Conservation (phyloP, 2,329 filamentous ascomycete species). For the Aspergillus fructus region DNA sequence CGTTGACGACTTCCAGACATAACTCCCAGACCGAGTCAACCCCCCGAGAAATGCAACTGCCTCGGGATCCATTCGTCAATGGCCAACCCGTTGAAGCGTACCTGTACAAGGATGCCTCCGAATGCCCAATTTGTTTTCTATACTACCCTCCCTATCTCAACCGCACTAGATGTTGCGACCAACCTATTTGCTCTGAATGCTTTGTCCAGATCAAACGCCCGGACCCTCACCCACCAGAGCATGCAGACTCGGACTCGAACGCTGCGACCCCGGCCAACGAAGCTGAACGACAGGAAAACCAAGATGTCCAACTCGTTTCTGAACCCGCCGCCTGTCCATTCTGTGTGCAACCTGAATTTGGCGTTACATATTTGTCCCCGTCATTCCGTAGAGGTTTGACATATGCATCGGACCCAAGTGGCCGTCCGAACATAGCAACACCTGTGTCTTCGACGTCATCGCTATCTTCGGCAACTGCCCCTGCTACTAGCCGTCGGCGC, state of each 20-base stretch:
- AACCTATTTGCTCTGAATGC: constrained; percentile 95
- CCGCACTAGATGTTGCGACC: constrained; percentile 90
- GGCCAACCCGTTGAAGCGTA: constrained; percentile 92
- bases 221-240: constrained; percentile 85
- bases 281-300: constrained; percentile 31
- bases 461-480: constrained; percentile 58
- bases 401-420: constrained; percentile 58
- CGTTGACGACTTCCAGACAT: constrained; percentile 73
- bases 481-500: constrained; percentile 51
- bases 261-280: constrained; percentile 31
- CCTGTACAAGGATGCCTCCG: constrained; percentile 83
- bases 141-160: constrained; percentile 95
- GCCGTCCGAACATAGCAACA: constrained; percentile 56
- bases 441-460: constrained; percentile 88
- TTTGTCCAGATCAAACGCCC: constrained; percentile 98
- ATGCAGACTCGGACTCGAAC: constrained; percentile 53
- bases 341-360: constrained; percentile 91
- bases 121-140: constrained; percentile 96
- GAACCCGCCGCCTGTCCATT: constrained; percentile 93
- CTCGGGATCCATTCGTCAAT: constrained; percentile 83
- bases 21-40: constrained; percentile 68
- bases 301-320: constrained; percentile 70
- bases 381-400: constrained; percentile 81
- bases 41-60: constrained; percentile 75
- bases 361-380: constrained; percentile 89